Evolutionary conservation across 495 filamentous ascomycete genomes (phyloP).

Genomic region (Talaromyces ruber): DNA sequence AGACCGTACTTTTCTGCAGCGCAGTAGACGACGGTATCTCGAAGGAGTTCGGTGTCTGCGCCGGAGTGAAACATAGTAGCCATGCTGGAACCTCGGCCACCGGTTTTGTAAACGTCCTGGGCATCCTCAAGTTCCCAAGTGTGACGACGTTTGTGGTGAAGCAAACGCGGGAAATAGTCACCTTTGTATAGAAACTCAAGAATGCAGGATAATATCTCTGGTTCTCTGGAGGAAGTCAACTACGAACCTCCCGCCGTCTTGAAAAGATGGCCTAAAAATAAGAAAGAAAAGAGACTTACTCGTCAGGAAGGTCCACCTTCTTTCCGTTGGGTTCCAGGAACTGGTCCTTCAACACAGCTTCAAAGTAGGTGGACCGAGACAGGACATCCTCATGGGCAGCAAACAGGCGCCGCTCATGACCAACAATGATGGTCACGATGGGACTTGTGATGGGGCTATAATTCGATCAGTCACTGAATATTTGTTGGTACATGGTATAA

Average conservation of each 20-base stretch:
- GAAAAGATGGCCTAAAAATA: no score
- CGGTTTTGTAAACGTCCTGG: constrained; percentile 33
- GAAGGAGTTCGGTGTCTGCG: constrained; percentile 63
- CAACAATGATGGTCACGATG: constrained; percentile 77
- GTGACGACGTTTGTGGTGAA: constrained; percentile 37
- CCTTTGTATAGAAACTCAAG: constrained; percentile 68
- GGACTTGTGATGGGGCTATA: constrained; percentile 58
- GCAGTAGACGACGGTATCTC: constrained; percentile 90
- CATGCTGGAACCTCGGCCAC: constrained; percentile 58
- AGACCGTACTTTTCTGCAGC: constrained; percentile 77
- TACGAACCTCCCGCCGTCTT: neutral
- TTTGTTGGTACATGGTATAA: neutral
- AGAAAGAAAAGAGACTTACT: constrained; percentile 23
- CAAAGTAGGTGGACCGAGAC: constrained; percentile 51
- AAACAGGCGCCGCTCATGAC: constrained; percentile 70
- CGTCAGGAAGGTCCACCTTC: constrained; percentile 52
- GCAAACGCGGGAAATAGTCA: constrained; percentile 54
- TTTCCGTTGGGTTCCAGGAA: constrained; percentile 46
- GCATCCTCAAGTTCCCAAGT: constrained; percentile 64
- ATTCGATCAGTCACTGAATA: constrained; percentile 18
- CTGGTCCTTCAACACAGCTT: constrained; percentile 44
- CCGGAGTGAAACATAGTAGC: constrained; percentile 65
- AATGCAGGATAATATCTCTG: constrained; percentile 56
- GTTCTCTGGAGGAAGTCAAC: constrained; percentile 32
- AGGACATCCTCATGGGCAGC: constrained; percentile 63